These are phyloP conservation scores for Conoideocrella luteorostrata DNA, from an alignment of 2,329 filamentous ascomycete genomes.

Conservation along the genomic window DNA sequence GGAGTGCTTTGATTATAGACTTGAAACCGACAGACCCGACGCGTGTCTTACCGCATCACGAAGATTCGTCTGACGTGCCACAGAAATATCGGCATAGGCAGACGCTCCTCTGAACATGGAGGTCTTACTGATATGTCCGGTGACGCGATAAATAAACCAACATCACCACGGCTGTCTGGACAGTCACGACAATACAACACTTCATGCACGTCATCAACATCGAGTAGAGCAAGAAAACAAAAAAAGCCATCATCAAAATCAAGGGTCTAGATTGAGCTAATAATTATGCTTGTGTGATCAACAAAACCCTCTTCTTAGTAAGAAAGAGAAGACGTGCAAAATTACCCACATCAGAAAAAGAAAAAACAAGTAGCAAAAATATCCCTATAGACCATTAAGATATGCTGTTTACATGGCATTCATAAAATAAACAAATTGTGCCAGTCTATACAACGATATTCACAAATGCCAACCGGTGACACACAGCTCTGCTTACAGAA, in stretches of 20 bases:
- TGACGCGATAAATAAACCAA: too few species aligned
- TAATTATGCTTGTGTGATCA: not conserved
- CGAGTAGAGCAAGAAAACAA: too few species aligned
- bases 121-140: too few species aligned
- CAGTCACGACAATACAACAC: too few species aligned
- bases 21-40: too few species aligned
- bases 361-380: not conserved
- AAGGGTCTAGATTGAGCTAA: not conserved
- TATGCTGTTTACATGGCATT: slow-evolving; percentile 1
- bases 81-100: too few species aligned
- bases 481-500: slow-evolving; percentile 12
- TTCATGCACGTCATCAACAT: not conserved
- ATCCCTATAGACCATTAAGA: not conserved
- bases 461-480: not conserved
- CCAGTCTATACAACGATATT: not conserved
- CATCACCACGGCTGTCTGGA: too few species aligned
- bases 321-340: not conserved
- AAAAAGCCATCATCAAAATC: not conserved
- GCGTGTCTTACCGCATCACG: too few species aligned
- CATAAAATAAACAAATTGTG: not conserved
- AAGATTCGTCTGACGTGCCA: too few species aligned
- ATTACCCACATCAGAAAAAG: slow-evolving; percentile 3
- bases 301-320: not conserved
- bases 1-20: too few species aligned
- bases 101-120: too few species aligned